A percentile compares a stretch with the other conserved stretches of the same genome.
Conservation (phyloP, 2,329 filamentous ascomycete species). For the Colletotrichum destructivum region DNA sequence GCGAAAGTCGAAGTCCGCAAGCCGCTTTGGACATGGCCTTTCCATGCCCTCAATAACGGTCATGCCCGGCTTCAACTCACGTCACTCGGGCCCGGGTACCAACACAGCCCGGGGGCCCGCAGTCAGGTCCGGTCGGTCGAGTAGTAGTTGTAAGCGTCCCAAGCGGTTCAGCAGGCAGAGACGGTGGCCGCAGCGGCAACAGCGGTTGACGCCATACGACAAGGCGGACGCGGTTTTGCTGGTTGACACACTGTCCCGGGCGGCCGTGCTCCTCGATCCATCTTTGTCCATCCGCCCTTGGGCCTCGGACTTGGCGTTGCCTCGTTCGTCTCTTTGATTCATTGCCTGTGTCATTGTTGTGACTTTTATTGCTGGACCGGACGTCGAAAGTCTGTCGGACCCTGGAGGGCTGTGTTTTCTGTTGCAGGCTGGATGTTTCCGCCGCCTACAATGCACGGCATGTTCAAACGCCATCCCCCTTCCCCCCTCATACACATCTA, state of each 20-base stretch:
- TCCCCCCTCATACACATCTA: neutral
- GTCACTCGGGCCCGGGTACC: constrained; percentile 16
- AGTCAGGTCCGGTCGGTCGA: constrained; percentile 10
- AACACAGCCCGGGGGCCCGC: constrained; percentile 13
- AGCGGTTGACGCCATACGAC: constrained; percentile 29
- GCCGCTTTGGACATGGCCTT: neutral
- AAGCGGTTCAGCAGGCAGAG: constrained; percentile 21
- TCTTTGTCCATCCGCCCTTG: constrained; percentile 29
- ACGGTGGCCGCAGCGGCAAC: constrained; percentile 24
- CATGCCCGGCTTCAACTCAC: constrained; percentile 1
- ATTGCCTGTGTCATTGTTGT: constrained; percentile 29
- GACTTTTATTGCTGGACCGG: constrained; percentile 31
- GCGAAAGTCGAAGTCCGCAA: neutral
- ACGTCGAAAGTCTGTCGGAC: constrained; percentile 1
- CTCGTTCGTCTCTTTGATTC: constrained; percentile 4
- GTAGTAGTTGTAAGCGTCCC: constrained; percentile 2
- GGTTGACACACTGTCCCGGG: constrained; percentile 29
- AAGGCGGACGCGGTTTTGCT: constrained; percentile 12
- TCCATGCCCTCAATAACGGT: constrained; percentile 21
- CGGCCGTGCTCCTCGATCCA: constrained; percentile 37
- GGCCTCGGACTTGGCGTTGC: constrained; percentile 36
- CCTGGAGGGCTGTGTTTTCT: neutral
- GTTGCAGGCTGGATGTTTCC: constrained; percentile 5
- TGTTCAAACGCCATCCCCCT: neutral
- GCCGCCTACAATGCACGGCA: constrained; percentile 4